Evolutionary conservation across 2,329 filamentous ascomycete species (phyloP), one percentile per base, ranked within the genome.

Genomic region (Verticillium albo-atrum): DNA sequence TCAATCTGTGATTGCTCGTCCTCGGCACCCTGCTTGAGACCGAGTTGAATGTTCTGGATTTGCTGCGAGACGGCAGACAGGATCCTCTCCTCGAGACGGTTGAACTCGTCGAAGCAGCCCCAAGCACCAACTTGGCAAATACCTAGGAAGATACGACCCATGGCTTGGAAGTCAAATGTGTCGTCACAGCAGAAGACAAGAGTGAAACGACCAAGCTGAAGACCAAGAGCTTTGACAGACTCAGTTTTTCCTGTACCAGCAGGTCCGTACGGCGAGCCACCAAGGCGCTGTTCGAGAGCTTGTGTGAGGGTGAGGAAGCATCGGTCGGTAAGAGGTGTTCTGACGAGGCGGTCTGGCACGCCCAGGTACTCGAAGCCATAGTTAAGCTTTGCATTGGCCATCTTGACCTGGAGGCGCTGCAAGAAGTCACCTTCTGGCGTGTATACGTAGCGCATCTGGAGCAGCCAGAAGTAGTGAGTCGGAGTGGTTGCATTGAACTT

Each of bases 71-170:
- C 96, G 20, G 95, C 95, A 52, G 96, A 99, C 62, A 99, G 77
- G 62, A 99, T 99, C 64, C 95, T 88, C 78, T 99, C 95, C 70
- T 99, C 95, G 23, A 99, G 82, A 83, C 95, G 91, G 76, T 99
- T 99, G 82, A 99, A 99, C 79, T 99, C 95, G 71, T 99, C 95
- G 75, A 99, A 99, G 80, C 95, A 99, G 69, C 96, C 96, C 95
- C 95, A 99, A 4, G 95, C 95, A 73, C 95, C 95, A 54, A 99
- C 95, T 74, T 99, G 95, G 73, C 96, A 99, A 63, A 99, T 96
- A 83, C 95, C 95, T 35, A 99, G 83, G 84, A 99, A 99, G 68
- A 99, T 99, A 67, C 95, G 91, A 15, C 96, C 96, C 95, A 99
- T 99, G 56, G 95, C 95, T 71, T 99, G 95, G 82, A 98, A 99